A percentile compares a stretch with the other conserved stretches of the same genome.
These are phyloP conservation scores for Boletus pseudo-olivaceus DNA, from an alignment of 768 basidiomycete species.

Conservation along the genomic window DNA sequence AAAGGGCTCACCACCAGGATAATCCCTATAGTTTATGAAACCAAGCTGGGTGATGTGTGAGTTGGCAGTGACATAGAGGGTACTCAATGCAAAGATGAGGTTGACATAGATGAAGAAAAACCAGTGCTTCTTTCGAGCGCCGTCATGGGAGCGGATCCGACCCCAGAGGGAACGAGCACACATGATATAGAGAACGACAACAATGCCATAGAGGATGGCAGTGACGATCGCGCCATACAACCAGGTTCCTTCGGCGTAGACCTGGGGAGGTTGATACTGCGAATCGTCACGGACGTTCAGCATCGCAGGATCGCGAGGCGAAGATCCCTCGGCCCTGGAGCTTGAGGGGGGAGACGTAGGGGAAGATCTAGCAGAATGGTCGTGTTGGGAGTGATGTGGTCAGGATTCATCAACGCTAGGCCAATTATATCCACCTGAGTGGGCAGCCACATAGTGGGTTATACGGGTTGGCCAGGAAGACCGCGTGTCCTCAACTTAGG, in stretches of 20 bases:
- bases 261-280: slow-evolving; percentile 6
- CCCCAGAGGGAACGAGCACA: slow-evolving; percentile 28
- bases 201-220: slow-evolving; percentile 25
- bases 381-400: not conserved
- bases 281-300: slow-evolving; percentile 2
- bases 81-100: slow-evolving; percentile 27
- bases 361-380: not conserved
- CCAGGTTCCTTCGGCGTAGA: slow-evolving; percentile 30
- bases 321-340: not conserved
- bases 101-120: slow-evolving; percentile 31
- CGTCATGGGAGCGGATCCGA: slow-evolving; percentile 12
- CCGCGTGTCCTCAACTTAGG: not conserved
- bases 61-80: slow-evolving; percentile 25
- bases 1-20: slow-evolving; percentile 26
- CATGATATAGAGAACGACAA: slow-evolving; percentile 25
- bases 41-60: slow-evolving; percentile 27
- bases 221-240: slow-evolving; percentile 30
- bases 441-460: not conserved
- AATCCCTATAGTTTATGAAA: slow-evolving; percentile 31
- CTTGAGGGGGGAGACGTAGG: slow-evolving; percentile 4
- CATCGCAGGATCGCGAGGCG: slow-evolving; percentile 14
- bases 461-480: not conserved
- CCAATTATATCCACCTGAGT: slow-evolving; percentile 1
- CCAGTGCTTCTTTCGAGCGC: slow-evolving; percentile 14
- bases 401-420: not conserved